Evolutionary conservation across 495 filamentous ascomycete species (phyloP).

Genomic region (Penicillium chermesinum): DNA sequence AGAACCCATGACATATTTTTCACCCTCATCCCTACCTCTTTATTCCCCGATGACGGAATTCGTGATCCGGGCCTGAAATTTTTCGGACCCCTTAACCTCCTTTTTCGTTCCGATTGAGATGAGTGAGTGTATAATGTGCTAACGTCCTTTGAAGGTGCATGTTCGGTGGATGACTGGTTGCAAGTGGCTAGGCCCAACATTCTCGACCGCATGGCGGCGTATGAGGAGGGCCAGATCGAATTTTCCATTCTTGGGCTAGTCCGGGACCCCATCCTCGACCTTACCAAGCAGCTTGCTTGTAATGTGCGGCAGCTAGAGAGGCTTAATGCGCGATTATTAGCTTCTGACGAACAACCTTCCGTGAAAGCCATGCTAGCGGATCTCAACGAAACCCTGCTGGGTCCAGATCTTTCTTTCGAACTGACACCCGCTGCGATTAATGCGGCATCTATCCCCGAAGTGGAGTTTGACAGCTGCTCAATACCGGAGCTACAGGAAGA

Average conservation of each 20-base stretch:
- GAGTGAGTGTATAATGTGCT: too few species aligned
- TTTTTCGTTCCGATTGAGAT: too few species aligned
- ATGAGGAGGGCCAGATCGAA: conserved; percentile 50
- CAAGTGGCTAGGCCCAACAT: conserved; percentile 42
- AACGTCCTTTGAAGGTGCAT: conserved; percentile 24
- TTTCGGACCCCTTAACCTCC: too few species aligned
- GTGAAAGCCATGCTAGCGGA: not conserved
- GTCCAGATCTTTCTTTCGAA: conserved; percentile 28
- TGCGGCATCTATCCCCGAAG: conserved; percentile 17
- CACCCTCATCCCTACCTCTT: too few species aligned
- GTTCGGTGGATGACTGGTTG: conserved; percentile 45
- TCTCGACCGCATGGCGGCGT: conserved; percentile 47
- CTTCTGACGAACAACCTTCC: not conserved
- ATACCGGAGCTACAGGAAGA: conserved; percentile 19
- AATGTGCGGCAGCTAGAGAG: conserved; percentile 41
- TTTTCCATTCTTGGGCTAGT: conserved; percentile 54
- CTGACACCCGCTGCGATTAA: conserved; percentile 34
- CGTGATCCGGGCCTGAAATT: too few species aligned
- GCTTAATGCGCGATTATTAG: conserved; percentile 29
- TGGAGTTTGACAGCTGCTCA: conserved; percentile 8
- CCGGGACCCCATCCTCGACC: conserved; percentile 44
- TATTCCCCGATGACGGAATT: too few species aligned
- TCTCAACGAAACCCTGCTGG: conserved; percentile 24
- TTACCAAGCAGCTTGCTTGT: conserved; percentile 36
- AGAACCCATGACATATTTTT: too few species aligned